Conservation (phyloP, 371 early-diverging fungal genomes). For the Mucor racemosus region DNA sequence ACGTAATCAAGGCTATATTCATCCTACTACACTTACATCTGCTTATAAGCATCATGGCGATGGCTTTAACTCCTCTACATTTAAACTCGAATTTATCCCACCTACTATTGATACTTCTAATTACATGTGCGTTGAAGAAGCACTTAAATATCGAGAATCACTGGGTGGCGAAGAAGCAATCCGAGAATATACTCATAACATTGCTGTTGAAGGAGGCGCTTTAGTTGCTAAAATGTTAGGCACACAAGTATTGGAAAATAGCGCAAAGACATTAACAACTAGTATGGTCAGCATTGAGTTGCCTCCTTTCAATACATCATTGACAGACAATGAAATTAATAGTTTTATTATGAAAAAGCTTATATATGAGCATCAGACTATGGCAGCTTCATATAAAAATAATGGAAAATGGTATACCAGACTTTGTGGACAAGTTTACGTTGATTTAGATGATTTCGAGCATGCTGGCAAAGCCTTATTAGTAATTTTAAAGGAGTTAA, state of each 20-base stretch:
- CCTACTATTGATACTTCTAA: conserved; percentile 38
- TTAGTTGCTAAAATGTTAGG: conserved; percentile 60
- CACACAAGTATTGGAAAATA: conserved; percentile 61
- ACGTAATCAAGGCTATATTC: conserved; percentile 55
- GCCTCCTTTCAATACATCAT: conserved; percentile 55
- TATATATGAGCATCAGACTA: conserved; percentile 46
- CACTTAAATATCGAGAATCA: conserved; percentile 57
- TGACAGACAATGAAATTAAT: conserved; percentile 26
- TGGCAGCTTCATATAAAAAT: conserved; percentile 49
- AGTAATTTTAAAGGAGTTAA: conserved; percentile 29
- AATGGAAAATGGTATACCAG: conserved; percentile 56
- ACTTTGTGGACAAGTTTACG: conserved; percentile 65
- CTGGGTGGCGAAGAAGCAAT: conserved; percentile 64
- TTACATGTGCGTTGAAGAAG: conserved; percentile 53
- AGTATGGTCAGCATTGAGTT: conserved; percentile 67
- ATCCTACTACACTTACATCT: conserved; percentile 55
- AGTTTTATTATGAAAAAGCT: conserved; percentile 39
- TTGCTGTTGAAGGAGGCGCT: conserved; percentile 65
- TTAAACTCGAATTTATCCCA: conserved; percentile 31
- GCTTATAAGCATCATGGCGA: conserved; percentile 40
- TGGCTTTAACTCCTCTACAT: conserved; percentile 39
- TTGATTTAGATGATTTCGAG: conserved; percentile 58
- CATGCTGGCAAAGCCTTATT: conserved; percentile 47
- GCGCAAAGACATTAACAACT: conserved; percentile 45
- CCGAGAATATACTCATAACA: conserved; percentile 54